phyloP scores from a whole-genome alignment of 345 rosid genomes.

The Camelina sativa region DNA sequence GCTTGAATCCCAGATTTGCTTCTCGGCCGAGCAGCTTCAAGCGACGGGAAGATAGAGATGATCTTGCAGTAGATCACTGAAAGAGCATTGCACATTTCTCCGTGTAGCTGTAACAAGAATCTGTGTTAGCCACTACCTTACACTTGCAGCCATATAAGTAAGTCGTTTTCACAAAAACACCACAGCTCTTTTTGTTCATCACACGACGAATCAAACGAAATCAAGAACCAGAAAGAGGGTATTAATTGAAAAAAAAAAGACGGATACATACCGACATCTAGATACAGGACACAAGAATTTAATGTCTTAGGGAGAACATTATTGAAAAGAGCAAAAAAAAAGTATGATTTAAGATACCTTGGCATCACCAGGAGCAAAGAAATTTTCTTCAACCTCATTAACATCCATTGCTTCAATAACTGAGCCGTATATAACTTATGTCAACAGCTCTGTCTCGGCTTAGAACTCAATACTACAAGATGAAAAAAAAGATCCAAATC shows the following conservation, averaged over 20 bases:
- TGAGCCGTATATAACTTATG: constrained; percentile 39
- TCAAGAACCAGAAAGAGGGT: constrained; percentile 6
- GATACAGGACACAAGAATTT: constrained; percentile 9
- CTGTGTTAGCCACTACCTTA: constrained; percentile 23
- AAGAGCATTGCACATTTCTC: constrained; percentile 84
- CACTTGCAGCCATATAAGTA: constrained; percentile 9
- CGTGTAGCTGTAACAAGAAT: constrained; percentile 69
- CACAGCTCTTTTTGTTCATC: neutral
- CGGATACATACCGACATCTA: neutral
- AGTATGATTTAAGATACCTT: constrained; percentile 60
- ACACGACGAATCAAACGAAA: constrained; percentile 11
- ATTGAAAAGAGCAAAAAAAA: too few species aligned
- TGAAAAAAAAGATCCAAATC: constrained; percentile 6
- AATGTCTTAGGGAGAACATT: neutral
- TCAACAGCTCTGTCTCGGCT: constrained; percentile 49
- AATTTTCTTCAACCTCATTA: constrained; percentile 83
- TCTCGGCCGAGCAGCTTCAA: constrained; percentile 93
- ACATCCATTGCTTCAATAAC: constrained; percentile 65
- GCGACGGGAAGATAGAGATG: constrained; percentile 74
- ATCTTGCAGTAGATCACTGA: constrained; percentile 76
- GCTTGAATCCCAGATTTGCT: constrained; percentile 98
- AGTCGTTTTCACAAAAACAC: neutral
- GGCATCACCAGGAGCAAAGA: constrained; percentile 88
- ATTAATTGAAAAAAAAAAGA: constrained; percentile 4
- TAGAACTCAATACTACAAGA: constrained; percentile 36